Base-by-base conservation (phyloP, 2,329 filamentous ascomycete genomes). In the Trichoderma sp. region DNA sequence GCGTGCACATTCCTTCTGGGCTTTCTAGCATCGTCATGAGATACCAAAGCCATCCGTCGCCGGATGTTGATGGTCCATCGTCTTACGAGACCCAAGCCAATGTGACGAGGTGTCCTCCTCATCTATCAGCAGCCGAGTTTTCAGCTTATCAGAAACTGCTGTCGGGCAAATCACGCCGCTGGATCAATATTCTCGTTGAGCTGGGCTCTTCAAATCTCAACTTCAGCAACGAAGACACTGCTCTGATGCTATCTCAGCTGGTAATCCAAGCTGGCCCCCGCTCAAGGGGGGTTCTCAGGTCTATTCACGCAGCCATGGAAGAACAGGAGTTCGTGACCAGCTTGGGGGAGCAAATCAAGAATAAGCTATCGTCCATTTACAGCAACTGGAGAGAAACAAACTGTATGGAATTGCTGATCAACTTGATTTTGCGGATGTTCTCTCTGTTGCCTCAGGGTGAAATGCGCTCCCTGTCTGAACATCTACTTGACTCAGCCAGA, bases 331-430 rank as follows among this genome's bases (percentile, higher is more conserved):
- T 90, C 66, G 85, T 84, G 45, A 14, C 67, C 0, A 76, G 74
- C 6, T 72, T 90, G 0, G 51, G 81, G 0, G 73, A 81, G 0
- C 80, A 85, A 43, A 70, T 90, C 0, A 68, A 76, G 55, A 63
- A 59, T 1, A 73, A 77, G 1, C 64, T 90, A 0, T 70, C 76
- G 0, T 70, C 72, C 0, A 81, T 90, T 7, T 71, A 73, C 0
- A 72, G 76, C 0, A 90, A 86, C 51, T 89, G 86, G 83, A 79
- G 86, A 0, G 88, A 90, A 67, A 77, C 75, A 0, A 73, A 84
- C 59, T 79, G 80, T 15, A 89, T 90, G 85, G 81, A 85, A 5
- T 78, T 82, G 0, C 62, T 89, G 1, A 78, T 89, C 5, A 83
- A 79, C 0, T 68, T 90, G 0, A 69, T 77, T 0, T 70, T 86